Conservation (phyloP, 1,284 basidiomycete genomes). For the Marasmius sp. region DNA sequence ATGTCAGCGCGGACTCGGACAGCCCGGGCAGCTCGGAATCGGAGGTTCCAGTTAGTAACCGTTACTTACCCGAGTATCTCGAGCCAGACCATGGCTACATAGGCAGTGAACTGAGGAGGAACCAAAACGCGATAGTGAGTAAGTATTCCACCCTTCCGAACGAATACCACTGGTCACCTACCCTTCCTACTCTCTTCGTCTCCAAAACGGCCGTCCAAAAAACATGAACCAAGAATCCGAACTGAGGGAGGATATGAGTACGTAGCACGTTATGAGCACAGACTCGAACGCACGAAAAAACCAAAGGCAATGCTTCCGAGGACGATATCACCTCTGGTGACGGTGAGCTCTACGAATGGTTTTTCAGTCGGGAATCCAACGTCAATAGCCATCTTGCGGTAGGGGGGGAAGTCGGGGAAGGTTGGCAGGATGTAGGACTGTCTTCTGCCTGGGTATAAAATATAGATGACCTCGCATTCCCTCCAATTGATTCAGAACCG, state of each 20-base stretch:
- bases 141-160: not conserved
- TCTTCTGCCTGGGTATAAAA: too few relatives aligned
- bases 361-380: not conserved
- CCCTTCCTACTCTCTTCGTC: not conserved
- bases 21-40: too few relatives aligned
- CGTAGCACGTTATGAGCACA: not conserved
- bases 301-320: not conserved
- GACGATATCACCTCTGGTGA: not conserved
- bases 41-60: not conserved
- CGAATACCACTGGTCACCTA: not conserved
- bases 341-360: not conserved
- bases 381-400: not conserved
- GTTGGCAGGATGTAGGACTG: too few relatives aligned
- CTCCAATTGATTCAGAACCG: too few relatives aligned
- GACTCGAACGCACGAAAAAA: not conserved
- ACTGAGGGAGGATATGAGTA: not conserved
- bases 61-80: not conserved
- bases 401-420: too few relatives aligned
- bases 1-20: not conserved
- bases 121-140: not conserved
- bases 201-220: not conserved
- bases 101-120: not conserved
- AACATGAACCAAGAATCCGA: not conserved
- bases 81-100: conserved; percentile 3
- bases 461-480: too few relatives aligned